Conservation (phyloP, 1,284 basidiomycete species). For the Caloboletus firmus region DNA sequence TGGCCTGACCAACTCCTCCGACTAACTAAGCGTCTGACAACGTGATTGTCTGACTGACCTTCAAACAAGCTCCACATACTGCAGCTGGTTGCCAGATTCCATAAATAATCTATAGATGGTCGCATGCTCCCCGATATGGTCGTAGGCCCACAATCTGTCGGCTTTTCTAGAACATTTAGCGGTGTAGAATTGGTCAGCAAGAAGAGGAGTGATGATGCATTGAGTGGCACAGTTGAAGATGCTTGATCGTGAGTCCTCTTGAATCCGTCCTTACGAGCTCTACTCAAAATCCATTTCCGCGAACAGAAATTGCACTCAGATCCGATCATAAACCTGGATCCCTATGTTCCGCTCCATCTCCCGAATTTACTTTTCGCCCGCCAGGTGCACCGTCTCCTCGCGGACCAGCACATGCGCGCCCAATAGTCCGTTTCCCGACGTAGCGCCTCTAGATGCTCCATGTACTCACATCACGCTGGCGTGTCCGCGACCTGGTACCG, state of each 20-base stretch:
- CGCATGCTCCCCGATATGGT: constrained; percentile 66
- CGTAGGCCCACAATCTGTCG: constrained; percentile 50
- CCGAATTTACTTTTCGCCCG: too few species aligned
- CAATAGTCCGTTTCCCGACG: too few species aligned
- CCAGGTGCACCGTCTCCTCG: too few species aligned
- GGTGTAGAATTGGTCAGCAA: constrained; percentile 58
- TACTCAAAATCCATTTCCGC: not conserved
- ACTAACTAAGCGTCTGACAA: constrained; percentile 42
- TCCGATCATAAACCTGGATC: constrained; percentile 64
- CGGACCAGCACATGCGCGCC: too few species aligned
- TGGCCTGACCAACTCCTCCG: constrained; percentile 62
- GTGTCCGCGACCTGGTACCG: too few species aligned
- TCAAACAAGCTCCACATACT: constrained; percentile 66
- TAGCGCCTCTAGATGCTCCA: too few species aligned
- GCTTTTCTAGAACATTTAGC: constrained; percentile 40
- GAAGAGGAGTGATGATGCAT: constrained; percentile 66
- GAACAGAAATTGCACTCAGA: constrained; percentile 81
- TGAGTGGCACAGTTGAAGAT: constrained; percentile 47
- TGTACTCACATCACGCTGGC: too few species aligned
- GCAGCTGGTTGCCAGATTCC: constrained; percentile 64
- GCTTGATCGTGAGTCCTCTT: constrained; percentile 56
- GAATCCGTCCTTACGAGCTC: not conserved
- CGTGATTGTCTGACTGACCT: constrained; percentile 70
- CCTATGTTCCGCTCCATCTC: too few species aligned
- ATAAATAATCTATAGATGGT: constrained; percentile 82